Evolutionary conservation across 495 filamentous ascomycete species (phyloP), one percentile per base, ranked within the genome.

Genomic region (Daldinia vernicosa): DNA sequence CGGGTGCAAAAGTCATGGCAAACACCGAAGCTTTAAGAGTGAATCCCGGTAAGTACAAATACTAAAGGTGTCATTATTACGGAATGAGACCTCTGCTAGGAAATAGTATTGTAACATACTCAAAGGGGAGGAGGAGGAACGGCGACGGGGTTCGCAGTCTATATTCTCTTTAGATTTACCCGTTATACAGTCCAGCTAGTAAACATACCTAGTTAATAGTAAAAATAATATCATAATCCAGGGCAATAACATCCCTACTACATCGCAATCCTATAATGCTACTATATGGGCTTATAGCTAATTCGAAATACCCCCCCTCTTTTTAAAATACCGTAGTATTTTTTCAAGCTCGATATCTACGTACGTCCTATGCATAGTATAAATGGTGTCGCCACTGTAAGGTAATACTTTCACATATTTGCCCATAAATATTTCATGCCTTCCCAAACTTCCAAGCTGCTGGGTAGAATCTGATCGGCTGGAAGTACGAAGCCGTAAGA

Each of bases 401-500:
- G 17, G 12, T 47, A 8, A 24, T 27, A 17, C 11, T 27, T 2
- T 65, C 15, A 74, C 76, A 86, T 81, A 53, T 83, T 84, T 27
- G 60, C 24, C 55, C 88, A 77, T 35, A 88, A 58, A 70, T 87
- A 88, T 75, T 74, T 79, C 63, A 88, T 68, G 0, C 86, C 88
- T 32, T 82, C 87, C 79, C 79, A 90, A 65, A 81, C 75, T 80
- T 90, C 88, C 55, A 81, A 66, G 4, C 74, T 79, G 3, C 70
- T 82, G 0, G 88, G 87, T 74, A 80, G 6, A 63, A 90, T 90
- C 74, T 88, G 86, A 11, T 77, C 67, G 0, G 85, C 75, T 1
- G 88, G 88, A 70, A 90, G 77, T 1, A 90, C 75, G 57, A 90
- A 90, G 5, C 88, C 88, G 66, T 80, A 79, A 8, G 63, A 61